These are phyloP conservation scores for Nakazawaea ambrosiae DNA, from an alignment of 805 yeast species.

Conservation along the genomic window DNA sequence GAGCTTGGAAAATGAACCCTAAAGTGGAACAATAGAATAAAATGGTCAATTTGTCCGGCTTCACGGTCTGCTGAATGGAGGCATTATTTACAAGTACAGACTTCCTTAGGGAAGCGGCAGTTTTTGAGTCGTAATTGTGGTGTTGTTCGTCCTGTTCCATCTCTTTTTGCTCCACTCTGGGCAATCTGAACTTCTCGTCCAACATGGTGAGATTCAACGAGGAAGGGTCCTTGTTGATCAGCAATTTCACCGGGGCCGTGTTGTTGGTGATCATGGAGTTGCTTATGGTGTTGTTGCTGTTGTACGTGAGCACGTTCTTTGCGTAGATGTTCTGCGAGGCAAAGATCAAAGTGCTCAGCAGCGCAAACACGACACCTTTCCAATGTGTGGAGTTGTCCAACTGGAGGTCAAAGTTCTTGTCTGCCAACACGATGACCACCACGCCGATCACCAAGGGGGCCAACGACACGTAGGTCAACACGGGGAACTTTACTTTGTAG, in stretches of 20 bases:
- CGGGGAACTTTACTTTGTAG: conserved; percentile 44
- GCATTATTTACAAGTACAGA: conserved; percentile 4
- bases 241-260: conserved; percentile 22
- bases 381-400: conserved; percentile 27
- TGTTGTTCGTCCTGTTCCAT: conserved; percentile 19
- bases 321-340: conserved; percentile 86
- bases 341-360: conserved; percentile 63
- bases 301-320: conserved; percentile 63
- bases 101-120: conserved; percentile 6
- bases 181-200: conserved; percentile 10
- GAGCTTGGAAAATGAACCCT: conserved; percentile 66
- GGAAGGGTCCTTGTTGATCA: conserved; percentile 12
- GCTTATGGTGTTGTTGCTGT: conserved; percentile 17
- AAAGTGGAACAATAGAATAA: conserved; percentile 70
- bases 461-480: conserved; percentile 43
- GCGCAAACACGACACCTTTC: conserved; percentile 63
- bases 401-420: conserved; percentile 12
- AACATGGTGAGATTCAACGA: conserved; percentile 7
- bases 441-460: conserved; percentile 49
- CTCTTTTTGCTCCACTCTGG: conserved; percentile 16
- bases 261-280: conserved; percentile 10
- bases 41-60: conserved; percentile 77
- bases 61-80: conserved; percentile 19
- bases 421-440: conserved; percentile 38
- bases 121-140: conserved; percentile 5